Percentiles rank a stretch among this genome's conserved stretches.
Conservation (phyloP, 768 basidiomycete species). For the Bullera alba region DNA sequence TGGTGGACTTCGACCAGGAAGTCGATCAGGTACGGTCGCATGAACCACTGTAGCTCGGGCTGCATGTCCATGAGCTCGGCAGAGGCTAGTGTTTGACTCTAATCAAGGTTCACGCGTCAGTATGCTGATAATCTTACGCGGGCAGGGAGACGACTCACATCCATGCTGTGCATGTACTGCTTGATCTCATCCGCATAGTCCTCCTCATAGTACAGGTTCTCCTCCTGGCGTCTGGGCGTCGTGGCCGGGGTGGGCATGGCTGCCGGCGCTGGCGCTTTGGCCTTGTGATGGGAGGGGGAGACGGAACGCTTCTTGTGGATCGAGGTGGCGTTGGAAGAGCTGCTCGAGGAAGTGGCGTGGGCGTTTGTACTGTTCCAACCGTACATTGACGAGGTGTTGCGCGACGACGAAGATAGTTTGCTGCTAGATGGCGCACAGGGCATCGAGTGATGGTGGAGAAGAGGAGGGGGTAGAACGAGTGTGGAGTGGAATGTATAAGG, state of each 20-base stretch:
- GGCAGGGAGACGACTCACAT: conserved; percentile 58
- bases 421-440: conserved; percentile 27
- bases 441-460: conserved; percentile 14
- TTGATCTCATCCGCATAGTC: conserved; percentile 92
- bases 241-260: conserved; percentile 5
- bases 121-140: neutral
- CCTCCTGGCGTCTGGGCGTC: conserved; percentile 15
- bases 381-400: conserved; percentile 29
- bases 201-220: conserved; percentile 67
- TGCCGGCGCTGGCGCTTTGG: conserved; percentile 5
- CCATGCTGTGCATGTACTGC: conserved; percentile 94
- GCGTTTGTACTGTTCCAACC: too few species aligned
- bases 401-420: conserved; percentile 22
- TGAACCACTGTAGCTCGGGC: conserved; percentile 97
- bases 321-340: too few species aligned
- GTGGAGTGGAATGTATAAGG: neutral
- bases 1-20: conserved; percentile 99
- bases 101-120: conserved; percentile 9
- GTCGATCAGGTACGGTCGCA: conserved; percentile 97
- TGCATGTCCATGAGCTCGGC: conserved; percentile 97
- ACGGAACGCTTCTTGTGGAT: conserved; percentile 34
- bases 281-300: conserved; percentile 16
- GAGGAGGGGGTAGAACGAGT: too few species aligned
- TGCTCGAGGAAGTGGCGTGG: conserved; percentile 2
- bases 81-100: conserved; percentile 84